Evolutionary conservation across 2,329 filamentous ascomycete genomes (phyloP), one percentile per base, ranked within the genome.

Genomic region (Monilinia vaccinii-corymbosi): DNA sequence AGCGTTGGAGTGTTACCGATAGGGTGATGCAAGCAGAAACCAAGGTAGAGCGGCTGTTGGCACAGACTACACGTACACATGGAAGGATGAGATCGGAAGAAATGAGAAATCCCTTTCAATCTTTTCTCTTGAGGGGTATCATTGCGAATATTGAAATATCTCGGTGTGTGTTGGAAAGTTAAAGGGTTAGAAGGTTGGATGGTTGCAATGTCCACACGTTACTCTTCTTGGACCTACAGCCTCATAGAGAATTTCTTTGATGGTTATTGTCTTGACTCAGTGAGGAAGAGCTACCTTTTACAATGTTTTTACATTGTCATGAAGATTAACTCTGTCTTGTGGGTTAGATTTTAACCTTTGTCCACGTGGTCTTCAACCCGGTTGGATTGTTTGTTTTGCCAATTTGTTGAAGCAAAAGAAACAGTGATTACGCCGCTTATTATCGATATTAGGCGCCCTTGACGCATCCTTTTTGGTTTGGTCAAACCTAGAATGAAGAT

Each of bases 181-280:
- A 52, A 14, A 16, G 34, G 16, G 49, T 53, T 42, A 7, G 38
- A 42, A n/a, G 9, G 2, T n/a, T n/a, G 18, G 9, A 21, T 36
- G 14, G 13, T 14, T n/a, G 36, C 50, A 53, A 42, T n/a, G n/a
- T 42, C 11, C 13, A 50, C 23, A n/a, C 13, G 14, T 10, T 48
- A 21, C n/a, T n/a, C n/a, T n/a, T n/a, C n/a, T 56, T 56, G 32
- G 44, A 56, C 16, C 13, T 57, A n/a, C 16, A 13, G 16, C 44
- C 31, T 40, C 18, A n/a, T 32, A 34, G 44, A 58, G n/a, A 23
- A 31, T 25, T 34, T 38, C 28, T 18, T 11, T 32, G 13, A 32
- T 56, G 36, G 47, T 34, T 28, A 36, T 42, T 28, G 6, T 46
- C 46, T 52, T 58, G 56, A 36, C 56, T 52, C 32, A 36, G 56